Conservation (phyloP, 2,329 filamentous ascomycete species). For the Aspergillus hortae region DNA sequence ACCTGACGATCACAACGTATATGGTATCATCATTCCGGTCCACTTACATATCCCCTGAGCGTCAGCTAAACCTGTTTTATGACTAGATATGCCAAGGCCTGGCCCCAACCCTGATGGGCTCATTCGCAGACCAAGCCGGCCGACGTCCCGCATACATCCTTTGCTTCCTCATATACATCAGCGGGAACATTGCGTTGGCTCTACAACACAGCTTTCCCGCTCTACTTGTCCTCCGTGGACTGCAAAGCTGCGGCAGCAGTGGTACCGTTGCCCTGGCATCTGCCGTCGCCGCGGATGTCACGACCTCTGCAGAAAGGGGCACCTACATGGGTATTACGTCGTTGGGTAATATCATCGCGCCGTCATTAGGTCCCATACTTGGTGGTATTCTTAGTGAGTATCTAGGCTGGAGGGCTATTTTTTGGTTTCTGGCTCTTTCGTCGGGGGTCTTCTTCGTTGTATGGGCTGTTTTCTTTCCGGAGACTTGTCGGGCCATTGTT, state of each 20-base stretch:
- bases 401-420: conserved; percentile 60
- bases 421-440: conserved; percentile 64
- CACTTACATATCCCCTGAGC: neutral
- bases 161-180: conserved; percentile 43
- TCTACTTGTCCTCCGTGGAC: conserved; percentile 36
- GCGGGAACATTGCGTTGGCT: conserved; percentile 40
- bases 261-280: conserved; percentile 40
- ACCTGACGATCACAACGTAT: conserved; percentile 30
- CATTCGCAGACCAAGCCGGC: conserved; percentile 46
- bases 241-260: conserved; percentile 44
- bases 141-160: conserved; percentile 48
- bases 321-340: conserved; percentile 38
- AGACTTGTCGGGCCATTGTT: conserved; percentile 42
- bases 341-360: conserved; percentile 37
- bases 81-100: conserved; percentile 48
- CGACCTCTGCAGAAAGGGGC: conserved; percentile 39
- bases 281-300: conserved; percentile 41
- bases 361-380: conserved; percentile 58
- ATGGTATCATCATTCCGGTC: conserved; percentile 19
- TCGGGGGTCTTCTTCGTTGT: conserved; percentile 50
- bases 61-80: neutral
- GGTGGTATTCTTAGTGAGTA: conserved; percentile 64
- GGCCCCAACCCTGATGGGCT: conserved; percentile 47
- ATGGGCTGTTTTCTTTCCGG: conserved; percentile 55
- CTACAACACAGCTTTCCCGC: conserved; percentile 37